Base-by-base conservation (phyloP, 2,329 filamentous ascomycete species). In the Arthrobotrys iridis region DNA sequence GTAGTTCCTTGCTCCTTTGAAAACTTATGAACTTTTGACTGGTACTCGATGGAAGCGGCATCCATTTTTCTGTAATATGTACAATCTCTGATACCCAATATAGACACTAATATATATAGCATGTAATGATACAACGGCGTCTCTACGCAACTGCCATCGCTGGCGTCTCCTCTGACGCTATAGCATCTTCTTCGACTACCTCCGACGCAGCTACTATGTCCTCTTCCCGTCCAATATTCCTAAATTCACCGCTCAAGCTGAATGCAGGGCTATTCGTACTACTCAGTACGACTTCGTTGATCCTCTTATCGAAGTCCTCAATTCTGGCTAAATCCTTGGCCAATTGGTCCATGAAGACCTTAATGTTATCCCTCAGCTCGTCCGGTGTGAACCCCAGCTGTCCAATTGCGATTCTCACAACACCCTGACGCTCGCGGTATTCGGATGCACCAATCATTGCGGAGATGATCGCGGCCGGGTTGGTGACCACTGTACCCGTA, bases 381-480 rank as follows among this genome's bases (percentile, higher is more conserved):
- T 95, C 89, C 2, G 95, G 93, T 4, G 92, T 92, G 83, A 96
- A 96, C 0, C 88, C 91, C 81, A 99, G 83, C 83, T 97, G 93
- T 3, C 94, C 95, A 76, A 99, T 88, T n/a, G 93, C 90, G 86
- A 98, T 88, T 73, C 93, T 87, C 65, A 99, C 88, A 28, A 95
- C 92, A 13, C 93, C 95, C 78, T 89, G 83, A 78, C 90, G 87
- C 84, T 99, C 95, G 81, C 93, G 89, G 84, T 97, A 99, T 79
- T 93, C 89, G 62, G 90, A 91, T 63, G 90, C 92, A 76, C 94
- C 93, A 11, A 93, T 88, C 83, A 97, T 89, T 78, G 94, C 92
- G 79, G 87, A 88, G 80, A 99, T 91, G 33, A 89, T 87, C n/a
- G 85, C 83, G 63, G 87, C 87, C 13, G 97, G 87, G 81, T 96